Evolutionary conservation across 169 alveolate species (phyloP), one percentile per base, ranked within the genome.

Genomic region (Theileria parva): DNA sequence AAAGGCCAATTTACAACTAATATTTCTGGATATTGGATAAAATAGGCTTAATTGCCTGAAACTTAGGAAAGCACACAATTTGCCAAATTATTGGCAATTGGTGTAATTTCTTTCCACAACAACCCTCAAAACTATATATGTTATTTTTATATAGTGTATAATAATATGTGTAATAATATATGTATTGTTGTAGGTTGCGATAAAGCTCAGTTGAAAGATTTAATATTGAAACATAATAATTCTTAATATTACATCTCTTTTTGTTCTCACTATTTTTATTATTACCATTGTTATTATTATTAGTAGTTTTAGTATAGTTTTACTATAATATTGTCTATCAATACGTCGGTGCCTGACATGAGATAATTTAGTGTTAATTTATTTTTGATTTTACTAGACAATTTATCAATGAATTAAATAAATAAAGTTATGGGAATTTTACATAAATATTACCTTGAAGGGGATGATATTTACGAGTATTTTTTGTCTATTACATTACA

Each of bases 391-490:
- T 44, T 44, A 44, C 3, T 15, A 11, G 17, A 44, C 17, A 44
- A 13, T 44, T 13, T 1, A 44, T 4, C 12, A 44, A 2, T 13
- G 53, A 44, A 44, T 44, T 44, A 44, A 44, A 44, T 21, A n/a
- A 63, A 63, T 63, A 28, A 28, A 19, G 71, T 44, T 32, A 85
- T 85, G 91, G 91, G 91, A 1, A 44, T n/a, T 17, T 66, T 72
- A 21, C 51, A 37, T 59, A 77, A 85, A 50, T 70, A 53, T 63
- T 44, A 23, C 55, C 73, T 79, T 17, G 85, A 85, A 15, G 87
- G 91, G 39, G 74, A 65, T 55, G 63, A 39, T 53, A 57, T 85
- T 37, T 85, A 77, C 50, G 55, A 51, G 91, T 85, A 68, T 17
- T 79, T 55, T 55, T 68, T 44, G 53, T 44, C 53, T 44, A 44